Conservation (phyloP, 768 basidiomycete genomes). For the Russula ochroleuca region DNA sequence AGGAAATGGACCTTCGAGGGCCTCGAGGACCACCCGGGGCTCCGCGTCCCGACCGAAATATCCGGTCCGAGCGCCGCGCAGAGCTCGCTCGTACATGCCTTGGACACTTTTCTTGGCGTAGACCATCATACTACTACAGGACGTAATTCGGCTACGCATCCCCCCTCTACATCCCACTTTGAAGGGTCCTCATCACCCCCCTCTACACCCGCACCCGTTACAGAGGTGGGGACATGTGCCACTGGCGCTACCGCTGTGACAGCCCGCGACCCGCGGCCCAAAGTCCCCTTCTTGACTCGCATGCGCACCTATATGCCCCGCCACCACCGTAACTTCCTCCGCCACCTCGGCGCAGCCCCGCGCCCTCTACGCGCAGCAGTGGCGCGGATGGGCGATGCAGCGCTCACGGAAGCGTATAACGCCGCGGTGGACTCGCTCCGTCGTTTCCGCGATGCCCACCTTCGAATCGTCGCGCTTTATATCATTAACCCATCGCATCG, state of each 20-base stretch:
- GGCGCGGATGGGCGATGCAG: conserved; percentile 23
- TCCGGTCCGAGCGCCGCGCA: conserved; percentile 61
- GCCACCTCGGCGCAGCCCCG: conserved; percentile 45
- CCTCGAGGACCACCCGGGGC: conserved; percentile 35
- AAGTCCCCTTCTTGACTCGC: conserved; percentile 43
- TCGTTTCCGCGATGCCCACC: conserved; percentile 54
- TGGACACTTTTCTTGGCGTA: conserved; percentile 53
- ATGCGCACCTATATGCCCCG: conserved; percentile 62
- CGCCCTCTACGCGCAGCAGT: conserved; percentile 49
- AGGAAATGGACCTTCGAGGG: conserved; percentile 46
- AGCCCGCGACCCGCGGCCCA: conserved; percentile 1
- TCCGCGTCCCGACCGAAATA: conserved; percentile 39
- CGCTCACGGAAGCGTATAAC: conserved; percentile 44
- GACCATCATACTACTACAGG: conserved; percentile 41
- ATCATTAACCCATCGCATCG: conserved; percentile 50
- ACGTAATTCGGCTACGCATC: conserved; percentile 31
- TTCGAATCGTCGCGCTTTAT: conserved; percentile 52
- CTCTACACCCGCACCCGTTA: background rate
- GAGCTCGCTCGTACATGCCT: conserved; percentile 53
- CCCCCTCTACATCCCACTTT: background rate
- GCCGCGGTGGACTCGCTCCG: conserved; percentile 47
- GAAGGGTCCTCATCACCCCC: background rate
- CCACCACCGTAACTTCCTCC: conserved; percentile 54
- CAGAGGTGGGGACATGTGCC: background rate
- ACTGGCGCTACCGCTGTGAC: background rate